Conservation (phyloP, 1,284 basidiomycete species). For the Coriolopsis trogii region DNA sequence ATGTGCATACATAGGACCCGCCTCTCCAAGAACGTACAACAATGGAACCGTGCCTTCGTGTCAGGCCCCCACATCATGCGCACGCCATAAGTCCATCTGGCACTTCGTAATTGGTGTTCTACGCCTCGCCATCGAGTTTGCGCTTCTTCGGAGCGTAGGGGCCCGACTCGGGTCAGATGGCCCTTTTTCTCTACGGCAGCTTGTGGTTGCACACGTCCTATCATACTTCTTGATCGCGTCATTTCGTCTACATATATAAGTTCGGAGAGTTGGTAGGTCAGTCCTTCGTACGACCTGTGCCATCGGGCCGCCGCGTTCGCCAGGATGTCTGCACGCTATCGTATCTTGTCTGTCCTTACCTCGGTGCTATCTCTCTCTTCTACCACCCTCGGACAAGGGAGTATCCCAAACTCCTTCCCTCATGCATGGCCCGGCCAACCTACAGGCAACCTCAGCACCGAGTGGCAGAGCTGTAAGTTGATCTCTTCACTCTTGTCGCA, state of each 20-base stretch:
- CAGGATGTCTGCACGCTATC: conserved; percentile 2
- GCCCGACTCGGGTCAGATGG: conserved; percentile 18
- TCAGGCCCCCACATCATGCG: not conserved
- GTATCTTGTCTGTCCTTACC: conserved; percentile 10
- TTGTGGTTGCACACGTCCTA: conserved; percentile 13
- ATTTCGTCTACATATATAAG: not conserved
- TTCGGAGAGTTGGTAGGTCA: not conserved
- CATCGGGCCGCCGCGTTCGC: not conserved
- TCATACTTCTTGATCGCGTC: conserved; percentile 17
- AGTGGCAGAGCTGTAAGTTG: conserved; percentile 36
- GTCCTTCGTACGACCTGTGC: not conserved
- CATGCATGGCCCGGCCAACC: conserved; percentile 31
- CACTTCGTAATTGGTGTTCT: not conserved
- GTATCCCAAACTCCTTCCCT: conserved; percentile 25
- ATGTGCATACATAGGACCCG: not conserved
- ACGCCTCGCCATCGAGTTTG: not conserved
- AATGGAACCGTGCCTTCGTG: not conserved
- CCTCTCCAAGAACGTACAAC: no score
- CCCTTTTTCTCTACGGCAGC: conserved; percentile 8
- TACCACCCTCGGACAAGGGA: conserved; percentile 12
- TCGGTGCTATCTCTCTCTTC: conserved; percentile 1
- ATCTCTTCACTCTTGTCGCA: not conserved
- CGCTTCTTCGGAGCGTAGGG: not conserved
- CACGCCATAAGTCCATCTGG: not conserved
- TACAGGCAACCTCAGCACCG: conserved; percentile 30